Conservation (phyloP, 306 rosid genomes). For the Quercus dentata region DNA sequence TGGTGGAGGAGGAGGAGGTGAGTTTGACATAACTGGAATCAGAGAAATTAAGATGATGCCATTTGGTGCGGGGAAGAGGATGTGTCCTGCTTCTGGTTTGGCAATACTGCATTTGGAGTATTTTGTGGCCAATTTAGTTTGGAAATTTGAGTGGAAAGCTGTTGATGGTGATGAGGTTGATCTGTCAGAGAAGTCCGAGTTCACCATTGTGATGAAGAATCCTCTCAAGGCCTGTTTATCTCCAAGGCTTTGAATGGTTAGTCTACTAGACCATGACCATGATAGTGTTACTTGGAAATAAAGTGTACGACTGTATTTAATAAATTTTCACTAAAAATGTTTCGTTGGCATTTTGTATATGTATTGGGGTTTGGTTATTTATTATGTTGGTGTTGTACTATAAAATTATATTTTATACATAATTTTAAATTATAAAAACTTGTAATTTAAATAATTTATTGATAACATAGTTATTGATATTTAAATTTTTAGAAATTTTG, state of each 20-base stretch:
- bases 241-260: conserved; percentile 13
- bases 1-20: not conserved
- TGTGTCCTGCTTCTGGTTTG: conserved; percentile 32
- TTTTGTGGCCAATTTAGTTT: conserved; percentile 42
- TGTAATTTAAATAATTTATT: no score
- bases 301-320: no score
- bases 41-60: conserved; percentile 51
- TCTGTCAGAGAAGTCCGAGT: conserved; percentile 29
- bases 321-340: no score
- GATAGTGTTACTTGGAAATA: no score
- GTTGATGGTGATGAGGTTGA: conserved; percentile 18
- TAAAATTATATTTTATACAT: no score
- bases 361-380: no score
- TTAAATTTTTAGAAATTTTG: no score
- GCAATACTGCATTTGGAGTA: conserved; percentile 40
- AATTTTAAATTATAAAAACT: no score
- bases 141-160: conserved; percentile 36
- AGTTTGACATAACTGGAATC: conserved; percentile 25
- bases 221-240: conserved; percentile 24
- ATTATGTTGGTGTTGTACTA: no score
- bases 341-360: no score
- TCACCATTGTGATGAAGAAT: conserved; percentile 38
- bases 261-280: no score
- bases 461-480: no score
- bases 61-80: conserved; percentile 45